A percentile compares a stretch with the other conserved stretches of the same genome.
phyloP scores from a whole-genome alignment of 164 flowering plant genomes.

The Piper longum region DNA sequence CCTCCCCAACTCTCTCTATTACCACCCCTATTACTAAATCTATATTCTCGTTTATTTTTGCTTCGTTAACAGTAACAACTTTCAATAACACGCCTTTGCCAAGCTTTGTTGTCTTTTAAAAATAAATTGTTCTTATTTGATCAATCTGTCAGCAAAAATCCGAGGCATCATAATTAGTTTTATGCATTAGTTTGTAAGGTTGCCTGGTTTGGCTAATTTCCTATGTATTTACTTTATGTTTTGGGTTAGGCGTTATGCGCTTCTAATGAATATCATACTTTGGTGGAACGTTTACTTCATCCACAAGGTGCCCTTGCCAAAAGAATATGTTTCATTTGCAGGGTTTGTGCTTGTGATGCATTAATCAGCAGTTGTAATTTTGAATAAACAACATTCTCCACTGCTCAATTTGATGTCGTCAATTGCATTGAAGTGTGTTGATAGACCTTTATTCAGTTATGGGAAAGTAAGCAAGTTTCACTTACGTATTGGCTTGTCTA shows the following conservation, averaged over 20 bases:
- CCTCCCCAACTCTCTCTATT: no score
- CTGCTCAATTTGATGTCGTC: background rate
- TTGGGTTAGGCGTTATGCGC: slow-evolving; percentile 78
- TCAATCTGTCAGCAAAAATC: no score
- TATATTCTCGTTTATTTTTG: no score
- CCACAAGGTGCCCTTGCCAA: slow-evolving; percentile 73
- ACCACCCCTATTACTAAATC: no score
- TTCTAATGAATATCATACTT: slow-evolving; percentile 71
- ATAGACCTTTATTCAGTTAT: background rate
- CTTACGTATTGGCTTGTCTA: background rate
- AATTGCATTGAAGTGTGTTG: background rate
- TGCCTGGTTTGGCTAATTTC: background rate
- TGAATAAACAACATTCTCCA: background rate
- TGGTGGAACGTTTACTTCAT: slow-evolving; percentile 78
- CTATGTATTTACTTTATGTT: no score
- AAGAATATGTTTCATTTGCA: slow-evolving; percentile 63
- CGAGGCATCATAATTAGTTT: no score
- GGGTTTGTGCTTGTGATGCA: slow-evolving; percentile 37
- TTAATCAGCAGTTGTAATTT: background rate
- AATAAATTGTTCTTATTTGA: no score
- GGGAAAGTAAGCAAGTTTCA: background rate
- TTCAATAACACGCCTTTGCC: no score
- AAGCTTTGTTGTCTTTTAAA: no score
- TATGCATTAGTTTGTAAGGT: background rate
- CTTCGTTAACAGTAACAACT: no score